phyloP scores from a whole-genome alignment of 768 basidiomycete species.

The Peribolospora kevripleyi region DNA sequence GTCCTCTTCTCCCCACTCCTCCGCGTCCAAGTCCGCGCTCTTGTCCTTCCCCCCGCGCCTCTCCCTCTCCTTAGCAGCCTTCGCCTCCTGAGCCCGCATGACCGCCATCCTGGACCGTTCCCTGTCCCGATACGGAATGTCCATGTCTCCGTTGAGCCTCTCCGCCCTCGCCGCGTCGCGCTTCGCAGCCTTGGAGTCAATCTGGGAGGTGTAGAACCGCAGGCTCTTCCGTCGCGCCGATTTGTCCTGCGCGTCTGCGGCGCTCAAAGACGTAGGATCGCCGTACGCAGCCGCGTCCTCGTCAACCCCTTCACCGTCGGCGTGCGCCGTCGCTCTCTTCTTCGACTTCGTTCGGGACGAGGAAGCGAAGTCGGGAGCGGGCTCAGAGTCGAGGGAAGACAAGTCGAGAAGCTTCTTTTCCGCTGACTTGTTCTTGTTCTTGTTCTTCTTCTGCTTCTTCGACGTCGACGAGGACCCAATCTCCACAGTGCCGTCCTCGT shows the following conservation, averaged over 20 bases:
- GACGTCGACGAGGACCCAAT: slow-evolving; percentile 7
- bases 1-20: slow-evolving; percentile 15
- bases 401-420: slow-evolving; percentile 43
- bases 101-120: slow-evolving; percentile 25
- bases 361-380: neutral
- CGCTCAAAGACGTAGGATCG: slow-evolving; percentile 42
- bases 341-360: slow-evolving; percentile 8
- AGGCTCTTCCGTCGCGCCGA: slow-evolving; percentile 53
- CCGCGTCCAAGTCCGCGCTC: slow-evolving; percentile 18
- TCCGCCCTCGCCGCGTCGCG: slow-evolving; percentile 46
- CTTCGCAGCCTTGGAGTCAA: slow-evolving; percentile 53
- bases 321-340: slow-evolving; percentile 1
- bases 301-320: neutral
- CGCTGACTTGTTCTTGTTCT: slow-evolving; percentile 15
- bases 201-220: slow-evolving; percentile 79
- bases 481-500: slow-evolving; percentile 25
- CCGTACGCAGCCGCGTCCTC: slow-evolving; percentile 32
- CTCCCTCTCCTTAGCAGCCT: slow-evolving; percentile 17
- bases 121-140: slow-evolving; percentile 57
- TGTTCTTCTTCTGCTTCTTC: slow-evolving; percentile 11
- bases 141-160: slow-evolving; percentile 61
- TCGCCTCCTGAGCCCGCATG: slow-evolving; percentile 2
- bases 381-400: slow-evolving; percentile 18
- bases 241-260: slow-evolving; percentile 61
- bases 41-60: slow-evolving; percentile 13